Base-by-base conservation (phyloP, 2,329 filamentous ascomycete species). In the Fusarium zealandicum region DNA sequence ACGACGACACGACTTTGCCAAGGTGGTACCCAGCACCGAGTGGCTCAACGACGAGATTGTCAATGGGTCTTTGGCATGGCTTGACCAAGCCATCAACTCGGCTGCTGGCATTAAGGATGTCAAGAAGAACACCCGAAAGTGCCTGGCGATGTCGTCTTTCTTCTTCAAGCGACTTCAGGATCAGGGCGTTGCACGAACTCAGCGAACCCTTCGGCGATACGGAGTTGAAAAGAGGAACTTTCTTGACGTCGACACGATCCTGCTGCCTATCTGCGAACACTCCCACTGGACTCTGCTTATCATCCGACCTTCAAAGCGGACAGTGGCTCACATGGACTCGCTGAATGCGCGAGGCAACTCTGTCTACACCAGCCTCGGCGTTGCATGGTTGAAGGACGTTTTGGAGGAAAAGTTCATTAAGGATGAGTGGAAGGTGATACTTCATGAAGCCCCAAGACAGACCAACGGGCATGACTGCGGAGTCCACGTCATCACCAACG, bases 21-120 rank as follows among this genome's bases (percentile, higher is more conserved):
- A 81, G 39, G 73, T 92, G 7, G 77, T 88, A 13, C 76, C 77
- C 14, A 70, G 75, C 8, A 78, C 73, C 1, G 78, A 78, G 22
- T 93, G 90, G 90, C 80, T 93, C 6, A 92, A 93, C 59, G 90
- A 93, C 69, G 87, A 90, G 63, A 83, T 89, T 43, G 83, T 93
- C 63, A 90, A 91, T 63, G 83, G 83, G 12, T 83, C 84, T 40
- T 78, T 92, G 20, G 73, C 80, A 22, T 82, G 84, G 67, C 74
- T 92, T 12, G 84, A 86, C 40, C 76, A 79, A 13, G 80, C 80
- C 42, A 74, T 86, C 65, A 88, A 89, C 67, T 73, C 78, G 52
- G 74, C 80, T 27, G 80, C 79, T 22, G 85, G 85, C 20, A 79
- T 80, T 47, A 76, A 75, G 42, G 76, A 80, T 59, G 65, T 73